Evolutionary conservation across 352 stramenopile species (phyloP), one percentile per base, ranked within the genome.

Genomic region (Globisporangium nagaii): DNA sequence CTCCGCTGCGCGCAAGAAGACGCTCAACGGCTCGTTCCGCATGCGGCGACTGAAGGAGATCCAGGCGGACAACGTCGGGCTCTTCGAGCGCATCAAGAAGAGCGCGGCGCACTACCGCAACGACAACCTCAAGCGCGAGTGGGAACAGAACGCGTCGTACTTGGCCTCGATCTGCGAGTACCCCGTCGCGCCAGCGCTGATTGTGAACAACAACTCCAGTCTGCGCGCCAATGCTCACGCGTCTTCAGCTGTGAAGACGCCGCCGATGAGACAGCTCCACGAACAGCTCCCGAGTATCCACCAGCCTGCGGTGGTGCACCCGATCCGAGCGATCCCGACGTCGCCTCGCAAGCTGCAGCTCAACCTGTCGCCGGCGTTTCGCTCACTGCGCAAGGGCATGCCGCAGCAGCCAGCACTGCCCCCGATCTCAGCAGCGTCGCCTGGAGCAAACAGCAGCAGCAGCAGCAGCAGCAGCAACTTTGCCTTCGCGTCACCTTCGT

Each of bases 141-240:
- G 79, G 76, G 59, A 76, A 19, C 80, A 87, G 48, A 90, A 87
- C 59, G 49, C 84, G 19, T 75, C 79, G 24, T 92, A 88, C 31
- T 57, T 92, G 28, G 69, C 73, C 19, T 85, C 81, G 9, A 90
- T 90, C 43, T 85, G 71, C 44, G 75, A 80, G 54, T 89, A 84
- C 48, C 81, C 73, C 0, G 35, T 84, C 13, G 44, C 68, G 0
- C 49, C 56, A 2, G 65, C 73, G 11, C 62, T 55, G n/a, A 22
- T 61, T 35, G 31, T 53, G 19, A 64, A 60, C 43, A 19, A n/a
- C n/a, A n/a, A n/a, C n/a, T n/a, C n/a, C n/a, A n/a, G n/a, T n/a
- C 30, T 20, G 9, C 19, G 43, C 6, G 31, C 27, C 11, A 13
- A n/a, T 35, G 27, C 9, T 37, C 8, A 4, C 9, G 11, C 41